Evolutionary conservation across 371 early-diverging fungal genomes (phyloP), one percentile per base, ranked within the genome.

Genomic region (Gilbertella persicaria): DNA sequence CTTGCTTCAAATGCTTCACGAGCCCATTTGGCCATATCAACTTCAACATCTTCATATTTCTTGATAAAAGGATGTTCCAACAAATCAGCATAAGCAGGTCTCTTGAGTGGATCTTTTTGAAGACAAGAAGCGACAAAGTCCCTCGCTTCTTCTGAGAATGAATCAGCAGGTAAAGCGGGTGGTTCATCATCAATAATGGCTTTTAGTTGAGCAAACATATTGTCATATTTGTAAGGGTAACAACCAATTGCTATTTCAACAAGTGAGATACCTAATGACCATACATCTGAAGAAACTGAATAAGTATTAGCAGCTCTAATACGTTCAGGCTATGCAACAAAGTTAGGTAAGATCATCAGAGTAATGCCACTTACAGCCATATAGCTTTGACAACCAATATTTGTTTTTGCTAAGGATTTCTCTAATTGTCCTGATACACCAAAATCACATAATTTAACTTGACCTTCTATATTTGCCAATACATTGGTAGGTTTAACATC

Each of bases 401-500:
- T 90, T 2, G 97, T 96, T 71, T 91, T 94, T 37, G 95, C 97
- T 64, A 94, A 69, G 13, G 94, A 94, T 69, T 89, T 86, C 35
- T 88, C 85, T 30, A 96, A 78, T 68, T 95, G 90, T 7, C 97
- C 97, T 10, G 89, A 88, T 3, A 90, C 89, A 50, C 92, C 91
- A 73, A 90, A 90, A 71, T 97, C 97, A 72, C 96, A 96, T 38
- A 97, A 73, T 67, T 96, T 97, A 37, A 97, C 89, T 58, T 96
- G 84, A 38, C 96, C 97, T 49, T 76, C 67, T 14, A 71, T 60
- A 73, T 94, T 95, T 43, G 91, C 86, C 39, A 97, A 76, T 5
- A 97, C 87, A 67, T 97, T 97, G 35, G 97, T 93, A 4, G 97
- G 97, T 64, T 96, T 96, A 60, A 96, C 89, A 79, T 96, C 96